Percentiles rank a stretch among this genome's conserved stretches.
Evolutionary conservation across 2,329 filamentous ascomycete genomes (phyloP).

Genomic region (Dryadomyces quercus-mongolicae): DNA sequence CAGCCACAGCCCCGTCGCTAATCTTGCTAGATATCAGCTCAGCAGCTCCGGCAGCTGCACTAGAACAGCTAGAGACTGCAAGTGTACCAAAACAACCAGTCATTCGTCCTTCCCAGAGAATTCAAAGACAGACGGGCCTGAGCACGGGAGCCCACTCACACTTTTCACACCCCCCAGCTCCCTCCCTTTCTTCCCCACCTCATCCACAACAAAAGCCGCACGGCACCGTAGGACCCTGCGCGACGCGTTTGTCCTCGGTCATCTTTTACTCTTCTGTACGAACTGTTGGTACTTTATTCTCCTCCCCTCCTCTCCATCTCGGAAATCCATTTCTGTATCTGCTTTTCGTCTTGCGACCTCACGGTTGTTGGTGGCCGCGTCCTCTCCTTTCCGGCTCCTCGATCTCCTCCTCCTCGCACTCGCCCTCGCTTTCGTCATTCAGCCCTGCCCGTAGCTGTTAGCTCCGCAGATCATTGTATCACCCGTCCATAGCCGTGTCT

Average conservation of each 20-base stretch:
- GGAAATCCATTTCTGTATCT: background rate
- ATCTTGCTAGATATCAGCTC: too few relatives aligned
- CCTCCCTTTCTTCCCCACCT: background rate
- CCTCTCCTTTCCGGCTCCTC: background rate
- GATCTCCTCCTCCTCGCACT: background rate
- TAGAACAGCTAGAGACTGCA: too few relatives aligned
- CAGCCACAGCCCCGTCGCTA: too few relatives aligned
- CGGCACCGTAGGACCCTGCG: background rate
- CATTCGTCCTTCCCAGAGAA: too few relatives aligned
- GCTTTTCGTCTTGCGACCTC: background rate
- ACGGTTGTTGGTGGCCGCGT: too few relatives aligned
- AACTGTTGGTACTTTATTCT: background rate
- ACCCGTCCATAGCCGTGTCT: background rate
- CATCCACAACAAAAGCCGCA: constrained; percentile 1
- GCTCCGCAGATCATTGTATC: background rate
- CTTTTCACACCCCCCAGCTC: background rate
- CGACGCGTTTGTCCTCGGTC: background rate
- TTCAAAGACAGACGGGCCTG: too few relatives aligned
- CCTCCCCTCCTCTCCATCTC: background rate
- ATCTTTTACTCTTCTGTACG: background rate
- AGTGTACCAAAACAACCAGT: too few relatives aligned
- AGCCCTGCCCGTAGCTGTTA: background rate
- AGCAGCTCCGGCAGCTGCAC: too few relatives aligned
- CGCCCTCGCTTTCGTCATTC: too few relatives aligned
- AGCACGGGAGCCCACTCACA: background rate